Evolutionary conservation across 2,329 filamentous ascomycete genomes (phyloP), one percentile per base, ranked within the genome.

Genomic region (Colletotrichum lupini): DNA sequence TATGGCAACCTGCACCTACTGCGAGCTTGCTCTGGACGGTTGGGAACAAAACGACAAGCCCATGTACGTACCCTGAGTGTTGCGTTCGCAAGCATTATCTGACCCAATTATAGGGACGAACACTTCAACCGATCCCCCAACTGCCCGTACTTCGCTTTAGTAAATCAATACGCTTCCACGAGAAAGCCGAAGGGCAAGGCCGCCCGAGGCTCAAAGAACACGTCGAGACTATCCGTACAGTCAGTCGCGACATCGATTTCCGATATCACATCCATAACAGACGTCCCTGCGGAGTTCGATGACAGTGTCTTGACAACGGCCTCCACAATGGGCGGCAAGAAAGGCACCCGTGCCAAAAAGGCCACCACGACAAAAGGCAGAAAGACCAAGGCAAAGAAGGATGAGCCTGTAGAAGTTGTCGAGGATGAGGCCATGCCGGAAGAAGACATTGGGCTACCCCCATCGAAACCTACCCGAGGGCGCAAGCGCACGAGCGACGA

Each of bases 1-100:
- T 81, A 94, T 96, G 84, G 94, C 94, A 11, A 97, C 93, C 12
- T 99, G 97, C 81, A 89, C 94, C 32, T 98, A 98, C 83, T 99
- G 97, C 84, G 91, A 93, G 70, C 85, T 98, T 19, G 95, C 93
- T 12, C 88, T 99, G 12, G 96, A 98, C 81, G 95, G 95, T 7
- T 99, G 97, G 97, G 97, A 98, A 80, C 92, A 93, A 1, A 92
- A 92, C 72, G 97, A 99, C 81, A 94, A 97, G 80, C 97, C 97
- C 74, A 90, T 93, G 92, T 95, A 82, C 83, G 93, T 83, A 72
- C 78, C 75, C 46, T 28, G 3, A 24, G 22, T 26, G 8, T 14
- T 46, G 26, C 42, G 19, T 35, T 55, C 16, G 6, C 22, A 11
- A 32, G 28, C 4, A 65, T 26, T 62, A 49, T 52, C 42, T 66